Base-by-base conservation (phyloP, 202 grass and related monocot genomes). In the Tripidium arundinaceum region DNA sequence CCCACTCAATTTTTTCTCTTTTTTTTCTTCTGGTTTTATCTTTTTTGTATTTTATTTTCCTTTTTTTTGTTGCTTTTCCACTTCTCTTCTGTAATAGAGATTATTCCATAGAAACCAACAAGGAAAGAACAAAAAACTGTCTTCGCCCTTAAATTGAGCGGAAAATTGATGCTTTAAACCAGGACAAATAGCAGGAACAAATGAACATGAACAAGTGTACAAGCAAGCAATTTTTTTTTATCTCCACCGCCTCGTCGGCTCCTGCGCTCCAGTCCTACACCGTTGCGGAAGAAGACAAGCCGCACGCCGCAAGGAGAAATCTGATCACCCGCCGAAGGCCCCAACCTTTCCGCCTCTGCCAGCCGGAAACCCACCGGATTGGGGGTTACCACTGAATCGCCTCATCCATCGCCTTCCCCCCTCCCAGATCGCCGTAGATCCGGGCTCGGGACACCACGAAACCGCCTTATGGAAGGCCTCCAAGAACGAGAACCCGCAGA, bases 131-230 rank as follows among this genome's bases (percentile, higher is more conserved):
- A 38, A 71, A 65, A 79, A 86, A 38, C 8, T 82, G 14, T 57
- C 71, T 81, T 86, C 31, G 72, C 72, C 79, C 73, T 87, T 78
- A 83, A 78, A 78, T 78, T 77, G 79, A 65, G 79, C 55, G 36
- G 43, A 65, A 81, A 77, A 83, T 72, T 87, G 73, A 83, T 87
- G 85, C 65, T 87, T 83, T 87, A 36, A 87, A 82, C 85, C 36
- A 63, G 72, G 9, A 87, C 57, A 87, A 63, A 83, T 59, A 27
- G 65, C 70, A 68, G 41, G 62, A 83, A 82, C 85, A 64, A 72
- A 65, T 70, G 62, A 82, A 83, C 79, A 78, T 65, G 67, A 78
- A 87, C 79, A 87, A 78, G 72, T 77, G 73, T 87, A 83, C 85
- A 87, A 87, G 79, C 72, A 78, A 70, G 43, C 65, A 64, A 13